Percentiles rank a stretch among this genome's conserved stretches.
These are phyloP conservation scores for Trifolium pratense DNA, from an alignment of 306 rosid genomes.

Conservation along the genomic window DNA sequence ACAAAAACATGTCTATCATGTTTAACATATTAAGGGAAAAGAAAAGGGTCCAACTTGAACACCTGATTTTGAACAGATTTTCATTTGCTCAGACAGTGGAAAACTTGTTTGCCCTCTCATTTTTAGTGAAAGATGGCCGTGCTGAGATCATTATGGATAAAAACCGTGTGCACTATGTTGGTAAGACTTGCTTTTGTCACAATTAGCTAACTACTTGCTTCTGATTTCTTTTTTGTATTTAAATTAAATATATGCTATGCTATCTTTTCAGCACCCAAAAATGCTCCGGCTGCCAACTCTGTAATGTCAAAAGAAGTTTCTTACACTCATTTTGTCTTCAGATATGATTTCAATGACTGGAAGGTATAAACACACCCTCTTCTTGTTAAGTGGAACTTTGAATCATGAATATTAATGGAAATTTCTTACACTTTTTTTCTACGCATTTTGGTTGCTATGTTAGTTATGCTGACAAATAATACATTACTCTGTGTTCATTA, in stretches of 20 bases:
- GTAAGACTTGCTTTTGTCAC: conserved; percentile 50
- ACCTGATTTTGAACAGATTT: conserved; percentile 61
- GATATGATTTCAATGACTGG: conserved; percentile 86
- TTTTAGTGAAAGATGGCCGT: conserved; percentile 86
- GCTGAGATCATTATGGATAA: conserved; percentile 62
- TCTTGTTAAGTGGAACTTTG: neutral
- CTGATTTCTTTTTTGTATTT: neutral
- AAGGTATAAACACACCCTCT: conserved; percentile 55
- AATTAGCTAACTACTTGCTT: conserved; percentile 6
- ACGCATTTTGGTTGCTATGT: neutral
- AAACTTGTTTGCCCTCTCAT: conserved; percentile 81
- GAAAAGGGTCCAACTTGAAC: conserved; percentile 58
- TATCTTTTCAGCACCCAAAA: conserved; percentile 68
- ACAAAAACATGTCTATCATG: conserved; percentile 73
- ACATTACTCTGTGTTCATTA: conserved; percentile 11
- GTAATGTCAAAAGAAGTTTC: conserved; percentile 57
- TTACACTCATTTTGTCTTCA: conserved; percentile 77
- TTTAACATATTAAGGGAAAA: conserved; percentile 59
- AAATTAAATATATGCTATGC: neutral
- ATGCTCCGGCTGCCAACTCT: conserved; percentile 66
- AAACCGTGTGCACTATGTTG: conserved; percentile 64
- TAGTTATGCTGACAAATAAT: conserved; percentile 20
- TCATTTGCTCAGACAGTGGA: conserved; percentile 89
- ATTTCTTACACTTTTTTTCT: neutral
- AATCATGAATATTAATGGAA: neutral